A percentile compares a stretch with the other conserved stretches of the same genome.
Evolutionary conservation across 495 filamentous ascomycete genomes (phyloP).

Genomic region (Aspergillus incahuasiensis): DNA sequence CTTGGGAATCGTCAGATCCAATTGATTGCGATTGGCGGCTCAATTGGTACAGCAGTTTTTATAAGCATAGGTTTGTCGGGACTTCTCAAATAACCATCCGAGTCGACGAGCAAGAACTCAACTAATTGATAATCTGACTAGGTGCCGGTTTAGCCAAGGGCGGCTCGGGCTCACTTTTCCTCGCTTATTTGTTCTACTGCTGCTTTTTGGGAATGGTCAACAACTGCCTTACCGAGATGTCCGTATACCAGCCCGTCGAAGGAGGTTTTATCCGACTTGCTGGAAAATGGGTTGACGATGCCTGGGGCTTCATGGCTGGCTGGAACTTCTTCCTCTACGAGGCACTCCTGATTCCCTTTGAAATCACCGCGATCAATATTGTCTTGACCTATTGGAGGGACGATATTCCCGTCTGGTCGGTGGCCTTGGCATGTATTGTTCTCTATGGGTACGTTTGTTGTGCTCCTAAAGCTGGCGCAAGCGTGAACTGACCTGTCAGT

Average conservation of each 20-base stretch:
- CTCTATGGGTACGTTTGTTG: constrained; percentile 18
- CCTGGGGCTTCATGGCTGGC: constrained; percentile 48
- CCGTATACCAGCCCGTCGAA: constrained; percentile 49
- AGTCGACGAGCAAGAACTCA: too few relatives aligned
- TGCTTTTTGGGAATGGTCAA: constrained; percentile 30
- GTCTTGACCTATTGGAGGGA: constrained; percentile 68
- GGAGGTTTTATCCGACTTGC: constrained; percentile 48
- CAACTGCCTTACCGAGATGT: constrained; percentile 42
- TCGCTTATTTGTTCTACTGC: constrained; percentile 32
- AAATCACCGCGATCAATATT: constrained; percentile 64
- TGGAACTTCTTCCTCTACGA: constrained; percentile 64
- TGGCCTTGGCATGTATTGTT: constrained; percentile 52
- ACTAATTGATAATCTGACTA: too few relatives aligned
- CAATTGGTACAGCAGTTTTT: constrained; percentile 30
- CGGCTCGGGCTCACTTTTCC: constrained; percentile 48
- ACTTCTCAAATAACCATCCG: too few relatives aligned
- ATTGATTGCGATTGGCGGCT: constrained; percentile 29
- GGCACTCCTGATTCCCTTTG: constrained; percentile 65
- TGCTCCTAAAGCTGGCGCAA: too few relatives aligned
- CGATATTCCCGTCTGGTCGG: constrained; percentile 53
- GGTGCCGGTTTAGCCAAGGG: constrained; percentile 33
- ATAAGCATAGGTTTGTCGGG: too few relatives aligned
- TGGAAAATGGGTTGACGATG: constrained; percentile 46
- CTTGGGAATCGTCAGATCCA: constrained; percentile 25
- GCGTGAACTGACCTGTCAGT: not conserved